Base-by-base conservation (phyloP, 2,329 filamentous ascomycete species). In the Chaetothyriales sp. region DNA sequence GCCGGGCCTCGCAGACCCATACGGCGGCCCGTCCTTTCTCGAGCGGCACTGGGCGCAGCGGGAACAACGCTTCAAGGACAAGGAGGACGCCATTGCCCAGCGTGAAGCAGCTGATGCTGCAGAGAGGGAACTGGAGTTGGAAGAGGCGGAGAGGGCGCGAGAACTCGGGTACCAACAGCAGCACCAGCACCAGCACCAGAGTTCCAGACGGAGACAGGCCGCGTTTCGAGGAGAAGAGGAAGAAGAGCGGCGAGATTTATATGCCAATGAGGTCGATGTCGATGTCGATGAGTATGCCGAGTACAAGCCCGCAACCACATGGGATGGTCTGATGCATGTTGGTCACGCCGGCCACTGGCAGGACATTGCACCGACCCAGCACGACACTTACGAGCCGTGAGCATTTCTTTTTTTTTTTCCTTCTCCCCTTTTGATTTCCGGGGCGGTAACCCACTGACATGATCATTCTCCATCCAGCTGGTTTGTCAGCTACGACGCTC, bases 311-410 rank as follows among this genome's bases (percentile, higher is more conserved):
- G 71, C 75, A 22, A 62, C 62, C 32, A 72, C 66, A 2, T 77
- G 75, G 73, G 66, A 76, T 49, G 73, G 72, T 0, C 62, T 83
- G 52, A 69, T 75, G 56, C 66, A 65, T 47, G 68, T 83, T 32
- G 80, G 80, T 5, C 70, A 71, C 52, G 60, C 71, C 46, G 67
- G 65, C 43, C 63, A 61, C 51, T 72, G 68, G 67, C 61, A 56
- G 39, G 60, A 70, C 43, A 53, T 64, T 19, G 65, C 66, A 39
- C 61, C 65, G 46, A 62, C 63, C 28, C 54, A 62, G 12, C 59
- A 61, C 12, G 66, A 75, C 62, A 51, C 56, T 25, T 73, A 70
- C 55, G 52, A 59, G 46, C 64, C 68, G 71, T 74, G 65, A 51
- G 68, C 65, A 2, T 39, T 39, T 15, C 9, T 12, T 9, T 2